These are phyloP conservation scores for Garcileccinum viscosum DNA, from an alignment of 1,284 basidiomycete species.

Conservation along the genomic window DNA sequence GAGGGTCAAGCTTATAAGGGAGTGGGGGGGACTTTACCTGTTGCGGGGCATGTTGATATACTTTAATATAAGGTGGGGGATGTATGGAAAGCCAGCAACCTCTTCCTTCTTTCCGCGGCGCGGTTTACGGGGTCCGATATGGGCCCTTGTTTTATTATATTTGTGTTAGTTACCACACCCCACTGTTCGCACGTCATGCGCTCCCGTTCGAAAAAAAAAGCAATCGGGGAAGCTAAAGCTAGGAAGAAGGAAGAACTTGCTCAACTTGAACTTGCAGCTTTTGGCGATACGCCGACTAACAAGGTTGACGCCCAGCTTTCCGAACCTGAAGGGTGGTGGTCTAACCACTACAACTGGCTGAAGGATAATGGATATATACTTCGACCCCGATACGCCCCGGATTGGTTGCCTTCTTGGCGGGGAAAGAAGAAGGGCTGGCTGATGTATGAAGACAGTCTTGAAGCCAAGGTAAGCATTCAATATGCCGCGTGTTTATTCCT, in stretches of 20 bases:
- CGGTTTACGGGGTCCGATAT: neutral
- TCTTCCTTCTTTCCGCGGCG: neutral
- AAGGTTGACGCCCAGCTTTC: constrained; percentile 4
- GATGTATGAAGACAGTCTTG: constrained; percentile 35
- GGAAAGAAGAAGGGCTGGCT: constrained; percentile 18
- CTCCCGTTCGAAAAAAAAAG: neutral
- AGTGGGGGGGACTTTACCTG: neutral
- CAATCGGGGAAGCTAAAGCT: neutral
- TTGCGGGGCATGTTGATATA: neutral
- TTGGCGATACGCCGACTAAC: neutral
- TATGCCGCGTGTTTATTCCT: neutral
- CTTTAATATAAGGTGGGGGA: neutral
- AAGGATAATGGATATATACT: constrained; percentile 43
- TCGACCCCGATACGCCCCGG: constrained; percentile 42
- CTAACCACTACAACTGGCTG: constrained; percentile 39
- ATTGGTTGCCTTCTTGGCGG: constrained; percentile 45
- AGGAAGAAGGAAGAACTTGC: neutral
- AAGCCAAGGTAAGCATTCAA: neutral
- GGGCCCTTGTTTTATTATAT: neutral
- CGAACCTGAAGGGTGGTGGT: constrained; percentile 30
- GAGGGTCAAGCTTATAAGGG: too few species aligned
- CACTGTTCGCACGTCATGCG: neutral
- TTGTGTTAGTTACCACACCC: neutral
- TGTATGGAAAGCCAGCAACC: constrained; percentile 3
- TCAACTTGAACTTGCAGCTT: neutral